Base-by-base conservation (phyloP, 345 rosid species). In the Leavenworthia alabamica region DNA sequence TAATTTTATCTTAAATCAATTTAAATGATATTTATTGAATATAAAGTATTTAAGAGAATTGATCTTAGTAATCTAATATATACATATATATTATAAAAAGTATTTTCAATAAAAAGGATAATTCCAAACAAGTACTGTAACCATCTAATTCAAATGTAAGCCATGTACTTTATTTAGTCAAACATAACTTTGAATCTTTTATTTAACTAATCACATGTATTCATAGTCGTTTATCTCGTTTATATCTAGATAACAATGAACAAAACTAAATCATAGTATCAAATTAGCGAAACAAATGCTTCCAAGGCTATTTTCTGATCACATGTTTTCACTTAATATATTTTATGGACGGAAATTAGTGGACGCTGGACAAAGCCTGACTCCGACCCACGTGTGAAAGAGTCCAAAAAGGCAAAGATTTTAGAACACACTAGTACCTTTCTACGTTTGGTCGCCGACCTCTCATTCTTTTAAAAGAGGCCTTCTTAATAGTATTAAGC, bases 341-440 rank as follows among this genome's bases (percentile, higher is more conserved):
- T 2, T 24, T 5, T 6, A 10, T 43, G 69, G 44, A 53, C 19
- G 16, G 51, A 37, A 49, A 42, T 31, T 16, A 4, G 54, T 55
- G 10, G 20, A 53, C 7, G 36, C n/a, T n/a, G n/a, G n/a, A n/a
- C n/a, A 22, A 13, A 6, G 61, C 53, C 70, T n/a, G 53, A 60
- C 46, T 63, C 60, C 68, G 73, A 73, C 68, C 45, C 40, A 66
- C 47, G 52, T 40, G 73, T 50, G 56, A 26, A 64, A 36, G 10
- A 31, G 9, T 45, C 42, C 43, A 52, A 68, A 29, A 47, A 48
- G 37, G 17, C 31, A 19, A 56, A 14, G 7, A 59, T 26, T 36
- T 0, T 11, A 9, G 17, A 14, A 15, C 10, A 0, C 2, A 31
- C 4, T 11, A 37, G 12, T 35, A 35, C 41, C 41, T n/a, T 37